Percentiles rank a stretch among this genome's conserved stretches.
These are phyloP conservation scores for Ascomycota sp. DNA, from an alignment of 2,329 filamentous ascomycete genomes.

Conservation along the genomic window DNA sequence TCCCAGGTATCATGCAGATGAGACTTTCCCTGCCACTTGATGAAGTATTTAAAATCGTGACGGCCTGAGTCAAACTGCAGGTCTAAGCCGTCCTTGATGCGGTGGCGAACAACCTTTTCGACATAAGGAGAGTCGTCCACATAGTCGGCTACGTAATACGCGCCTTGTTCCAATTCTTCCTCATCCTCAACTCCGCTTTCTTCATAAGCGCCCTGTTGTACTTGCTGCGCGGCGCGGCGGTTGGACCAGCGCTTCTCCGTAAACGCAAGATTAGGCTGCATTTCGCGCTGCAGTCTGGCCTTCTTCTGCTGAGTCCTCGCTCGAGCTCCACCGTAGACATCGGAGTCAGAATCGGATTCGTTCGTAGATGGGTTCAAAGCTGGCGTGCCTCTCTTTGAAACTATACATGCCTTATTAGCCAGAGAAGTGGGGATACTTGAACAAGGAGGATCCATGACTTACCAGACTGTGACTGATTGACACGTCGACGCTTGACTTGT, in stretches of 20 bases:
- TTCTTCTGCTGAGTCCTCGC: constrained; percentile 50
- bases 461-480: constrained; percentile 42
- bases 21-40: constrained; percentile 94
- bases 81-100: constrained; percentile 45
- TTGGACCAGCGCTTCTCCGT: constrained; percentile 82
- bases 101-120: constrained; percentile 75
- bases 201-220: constrained; percentile 38
- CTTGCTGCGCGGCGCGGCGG: constrained; percentile 58
- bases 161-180: constrained; percentile 33
- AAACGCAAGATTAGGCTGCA: constrained; percentile 41
- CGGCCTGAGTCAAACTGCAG: constrained; percentile 32
- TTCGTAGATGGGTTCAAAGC: constrained; percentile 28
- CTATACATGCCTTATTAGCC: constrained; percentile 12
- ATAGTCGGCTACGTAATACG: constrained; percentile 44
- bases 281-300: constrained; percentile 49
- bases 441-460: constrained; percentile 10
- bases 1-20: constrained; percentile 96
- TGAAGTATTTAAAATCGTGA: constrained; percentile 71
- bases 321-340: constrained; percentile 58
- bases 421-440: neutral
- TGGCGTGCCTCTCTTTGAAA: constrained; percentile 37
- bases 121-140: constrained; percentile 70
- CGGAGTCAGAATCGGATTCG: constrained; percentile 48
- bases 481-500: constrained; percentile 44
- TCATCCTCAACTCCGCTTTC: constrained; percentile 44